These are phyloP conservation scores for Bertia moriformis DNA, from an alignment of 2,329 filamentous ascomycete genomes.

Conservation along the genomic window DNA sequence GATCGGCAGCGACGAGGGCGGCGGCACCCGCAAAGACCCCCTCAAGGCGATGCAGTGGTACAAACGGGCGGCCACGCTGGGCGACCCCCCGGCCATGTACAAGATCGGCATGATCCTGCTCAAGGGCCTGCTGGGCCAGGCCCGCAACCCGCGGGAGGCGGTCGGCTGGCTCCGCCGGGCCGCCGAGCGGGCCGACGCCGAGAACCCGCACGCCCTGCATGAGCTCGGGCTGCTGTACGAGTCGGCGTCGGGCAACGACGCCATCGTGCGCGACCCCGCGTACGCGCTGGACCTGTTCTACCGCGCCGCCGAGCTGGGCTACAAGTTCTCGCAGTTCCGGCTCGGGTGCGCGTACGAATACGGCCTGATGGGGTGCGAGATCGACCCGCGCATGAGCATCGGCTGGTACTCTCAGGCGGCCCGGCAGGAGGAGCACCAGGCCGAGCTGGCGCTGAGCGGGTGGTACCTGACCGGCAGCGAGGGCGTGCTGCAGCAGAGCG, in stretches of 20 bases:
- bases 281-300: constrained; percentile 74
- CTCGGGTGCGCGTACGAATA: constrained; percentile 84
- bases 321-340: constrained; percentile 88
- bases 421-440: constrained; percentile 84
- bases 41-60: constrained; percentile 98
- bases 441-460: constrained; percentile 70
- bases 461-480: constrained; percentile 91
- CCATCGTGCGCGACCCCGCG: constrained; percentile 64
- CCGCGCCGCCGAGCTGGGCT: constrained; percentile 74
- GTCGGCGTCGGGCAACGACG: constrained; percentile 50
- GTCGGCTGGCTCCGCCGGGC: constrained; percentile 87
- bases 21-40: constrained; percentile 79
- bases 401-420: constrained; percentile 89
- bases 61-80: constrained; percentile 75
- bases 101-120: constrained; percentile 93
- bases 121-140: constrained; percentile 80
- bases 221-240: constrained; percentile 62
- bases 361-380: constrained; percentile 64
- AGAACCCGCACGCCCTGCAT: constrained; percentile 90
- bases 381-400: constrained; percentile 75
- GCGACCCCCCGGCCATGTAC: constrained; percentile 91
- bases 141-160: constrained; percentile 70
- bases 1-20: constrained; percentile 84
- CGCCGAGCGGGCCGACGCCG: constrained; percentile 70
- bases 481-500: constrained; percentile 76